Evolutionary conservation across 2,329 filamentous ascomycete genomes (phyloP).

Genomic region (Dactylellina haptotyla): DNA sequence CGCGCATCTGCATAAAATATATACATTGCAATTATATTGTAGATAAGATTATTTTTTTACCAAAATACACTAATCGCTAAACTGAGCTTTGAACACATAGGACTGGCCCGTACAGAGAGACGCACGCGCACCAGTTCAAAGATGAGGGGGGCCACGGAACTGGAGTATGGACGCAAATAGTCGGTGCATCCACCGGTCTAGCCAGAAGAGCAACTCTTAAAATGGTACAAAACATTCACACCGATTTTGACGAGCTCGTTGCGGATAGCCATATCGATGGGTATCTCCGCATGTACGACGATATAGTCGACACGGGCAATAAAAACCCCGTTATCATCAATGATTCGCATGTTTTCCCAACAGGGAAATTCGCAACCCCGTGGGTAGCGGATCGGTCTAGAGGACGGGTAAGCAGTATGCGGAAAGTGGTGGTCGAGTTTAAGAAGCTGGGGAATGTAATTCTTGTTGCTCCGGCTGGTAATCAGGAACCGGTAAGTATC

Average conservation of each 20-base stretch:
- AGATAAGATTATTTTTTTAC: too few relatives aligned
- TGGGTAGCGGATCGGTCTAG: background rate
- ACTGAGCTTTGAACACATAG: background rate
- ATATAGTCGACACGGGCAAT: background rate
- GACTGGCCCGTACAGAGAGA: slow-evolving; percentile 6
- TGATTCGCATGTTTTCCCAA: background rate
- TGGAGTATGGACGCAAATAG: background rate
- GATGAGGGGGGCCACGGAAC: slow-evolving; percentile 5
- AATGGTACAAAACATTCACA: background rate
- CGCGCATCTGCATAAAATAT: background rate
- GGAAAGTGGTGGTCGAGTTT: background rate
- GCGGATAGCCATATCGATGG: background rate
- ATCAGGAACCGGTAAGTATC: slow-evolving; percentile 6
- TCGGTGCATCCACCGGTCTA: background rate
- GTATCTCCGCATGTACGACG: background rate
- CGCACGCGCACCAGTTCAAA: background rate
- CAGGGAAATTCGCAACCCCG: background rate
- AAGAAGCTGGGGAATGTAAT: slow-evolving; percentile 9
- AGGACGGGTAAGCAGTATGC: background rate
- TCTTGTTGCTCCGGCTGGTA: background rate
- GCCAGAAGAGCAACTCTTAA: background rate
- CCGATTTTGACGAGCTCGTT: background rate
- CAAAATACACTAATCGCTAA: background rate
- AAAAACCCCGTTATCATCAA: slow-evolving; percentile 13
- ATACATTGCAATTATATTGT: too few relatives aligned